These are phyloP conservation scores for Phytophthora hybrid DNA, from an alignment of 352 stramenopile genomes.

Conservation along the genomic window DNA sequence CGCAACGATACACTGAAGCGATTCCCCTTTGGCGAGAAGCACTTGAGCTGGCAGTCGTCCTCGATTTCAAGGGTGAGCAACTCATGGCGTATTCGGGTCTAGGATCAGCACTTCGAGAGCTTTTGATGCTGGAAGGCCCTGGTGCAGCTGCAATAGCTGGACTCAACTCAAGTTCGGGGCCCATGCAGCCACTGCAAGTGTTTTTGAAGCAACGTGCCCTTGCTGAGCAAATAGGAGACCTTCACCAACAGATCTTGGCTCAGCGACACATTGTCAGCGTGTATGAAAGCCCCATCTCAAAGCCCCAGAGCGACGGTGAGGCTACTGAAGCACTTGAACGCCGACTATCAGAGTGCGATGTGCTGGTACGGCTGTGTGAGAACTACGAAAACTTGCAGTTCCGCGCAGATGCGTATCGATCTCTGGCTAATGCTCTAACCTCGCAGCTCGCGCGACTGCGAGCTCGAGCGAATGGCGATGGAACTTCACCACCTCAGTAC, in stretches of 20 bases:
- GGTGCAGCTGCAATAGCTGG: conserved; percentile 20
- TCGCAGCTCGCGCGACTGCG: conserved; percentile 51
- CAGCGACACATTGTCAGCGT: conserved; percentile 58
- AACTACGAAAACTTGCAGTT: conserved; percentile 46
- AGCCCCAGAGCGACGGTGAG: conserved; percentile 27
- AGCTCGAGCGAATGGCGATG: conserved; percentile 35
- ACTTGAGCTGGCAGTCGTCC: conserved; percentile 53
- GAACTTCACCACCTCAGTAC: conserved; percentile 15
- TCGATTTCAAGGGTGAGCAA: conserved; percentile 51
- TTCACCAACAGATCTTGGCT: conserved; percentile 54
- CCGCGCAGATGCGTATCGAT: conserved; percentile 56
- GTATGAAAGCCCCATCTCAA: conserved; percentile 53
- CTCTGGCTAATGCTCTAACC: conserved; percentile 65
- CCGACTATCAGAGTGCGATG: conserved; percentile 59
- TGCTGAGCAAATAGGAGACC: conserved; percentile 49
- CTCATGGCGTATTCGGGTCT: conserved; percentile 57
- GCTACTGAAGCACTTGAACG: conserved; percentile 36
- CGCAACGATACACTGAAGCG: conserved; percentile 55
- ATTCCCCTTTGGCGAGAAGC: conserved; percentile 65
- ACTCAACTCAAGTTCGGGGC: background rate
- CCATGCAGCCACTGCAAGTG: conserved; percentile 42
- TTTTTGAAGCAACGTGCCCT: conserved; percentile 59
- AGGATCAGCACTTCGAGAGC: conserved; percentile 48
- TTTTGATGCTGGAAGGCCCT: conserved; percentile 33
- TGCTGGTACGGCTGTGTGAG: conserved; percentile 54